Evolutionary conservation across 768 basidiomycete species (phyloP).

Genomic region (Russula sp.): DNA sequence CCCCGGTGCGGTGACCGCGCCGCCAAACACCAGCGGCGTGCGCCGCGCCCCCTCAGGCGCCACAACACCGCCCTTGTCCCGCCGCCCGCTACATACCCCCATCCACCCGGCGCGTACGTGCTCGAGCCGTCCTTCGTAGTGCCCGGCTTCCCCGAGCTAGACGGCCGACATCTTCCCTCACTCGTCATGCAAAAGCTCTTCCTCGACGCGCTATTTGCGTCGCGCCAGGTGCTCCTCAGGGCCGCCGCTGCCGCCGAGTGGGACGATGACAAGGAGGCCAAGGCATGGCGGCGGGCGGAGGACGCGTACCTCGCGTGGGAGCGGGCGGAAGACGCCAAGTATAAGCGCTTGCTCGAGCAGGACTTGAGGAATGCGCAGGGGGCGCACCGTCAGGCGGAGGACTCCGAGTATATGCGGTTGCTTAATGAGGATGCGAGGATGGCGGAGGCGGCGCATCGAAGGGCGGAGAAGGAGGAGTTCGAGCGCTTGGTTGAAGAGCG

Average conservation of each 20-base stretch:
- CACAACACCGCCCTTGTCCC: not conserved
- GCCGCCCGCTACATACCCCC: not conserved
- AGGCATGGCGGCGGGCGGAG: not conserved
- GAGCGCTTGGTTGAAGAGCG: not conserved
- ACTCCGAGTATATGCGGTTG: not conserved
- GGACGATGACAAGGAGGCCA: not conserved
- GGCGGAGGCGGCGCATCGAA: not conserved
- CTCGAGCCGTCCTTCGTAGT: not conserved
- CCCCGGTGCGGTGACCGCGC: not conserved
- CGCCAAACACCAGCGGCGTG: not conserved
- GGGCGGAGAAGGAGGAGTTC: not conserved
- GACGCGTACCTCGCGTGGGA: not conserved
- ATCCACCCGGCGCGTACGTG: slow-evolving; percentile 1
- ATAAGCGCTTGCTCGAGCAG: not conserved
- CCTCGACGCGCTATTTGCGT: slow-evolving; percentile 3
- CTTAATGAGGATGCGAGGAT: not conserved
- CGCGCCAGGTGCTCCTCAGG: not conserved
- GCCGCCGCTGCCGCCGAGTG: not conserved
- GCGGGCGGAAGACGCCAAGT: not conserved
- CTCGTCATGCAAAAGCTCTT: slow-evolving; percentile 1
- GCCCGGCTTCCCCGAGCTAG: not conserved
- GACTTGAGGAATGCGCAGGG: not conserved
- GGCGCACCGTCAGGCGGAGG: not conserved
- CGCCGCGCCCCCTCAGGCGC: not conserved
- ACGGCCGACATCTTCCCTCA: not conserved